A percentile compares a stretch with the other conserved stretches of the same genome.
Evolutionary conservation across 108 stramenopile species (phyloP).

Genomic region (Craspedostauros australis): DNA sequence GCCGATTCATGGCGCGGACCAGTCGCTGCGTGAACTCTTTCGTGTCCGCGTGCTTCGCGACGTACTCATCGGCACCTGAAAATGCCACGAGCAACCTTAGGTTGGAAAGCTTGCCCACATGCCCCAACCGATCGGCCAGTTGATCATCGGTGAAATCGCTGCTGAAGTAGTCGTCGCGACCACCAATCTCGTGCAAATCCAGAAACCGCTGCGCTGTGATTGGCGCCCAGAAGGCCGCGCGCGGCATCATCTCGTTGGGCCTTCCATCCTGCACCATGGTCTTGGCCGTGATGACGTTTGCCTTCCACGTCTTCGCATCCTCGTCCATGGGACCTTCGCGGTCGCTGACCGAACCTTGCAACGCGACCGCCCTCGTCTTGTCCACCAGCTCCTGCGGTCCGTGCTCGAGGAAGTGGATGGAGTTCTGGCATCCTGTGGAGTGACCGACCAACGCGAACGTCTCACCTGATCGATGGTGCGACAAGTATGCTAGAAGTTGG

Average conservation of each 20-base stretch:
- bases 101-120: constrained; percentile 38
- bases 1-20: constrained; percentile 67
- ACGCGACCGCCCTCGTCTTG: constrained; percentile 43
- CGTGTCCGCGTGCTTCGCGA: constrained; percentile 56
- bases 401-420: constrained; percentile 72
- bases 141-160: constrained; percentile 83
- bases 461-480: constrained; percentile 41
- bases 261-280: constrained; percentile 24
- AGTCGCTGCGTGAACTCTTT: constrained; percentile 49
- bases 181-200: constrained; percentile 65
- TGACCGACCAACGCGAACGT: constrained; percentile 84
- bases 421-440: constrained; percentile 91
- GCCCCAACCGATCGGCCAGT: constrained; percentile 47
- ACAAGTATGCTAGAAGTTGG: constrained; percentile 50
- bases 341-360: constrained; percentile 93
- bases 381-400: constrained; percentile 10
- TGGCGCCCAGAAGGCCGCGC: constrained; percentile 84
- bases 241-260: constrained; percentile 89
- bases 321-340: constrained; percentile 54
- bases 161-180: constrained; percentile 91
- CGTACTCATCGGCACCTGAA: constrained; percentile 87
- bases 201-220: constrained; percentile 86
- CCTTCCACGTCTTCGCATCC: constrained; percentile 11
- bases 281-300: constrained; percentile 46
- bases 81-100: constrained; percentile 63